Percentiles rank a stretch among this genome's conserved stretches.
Conservation (phyloP, 495 filamentous ascomycete genomes). For the Hypoxylon perforatum region DNA sequence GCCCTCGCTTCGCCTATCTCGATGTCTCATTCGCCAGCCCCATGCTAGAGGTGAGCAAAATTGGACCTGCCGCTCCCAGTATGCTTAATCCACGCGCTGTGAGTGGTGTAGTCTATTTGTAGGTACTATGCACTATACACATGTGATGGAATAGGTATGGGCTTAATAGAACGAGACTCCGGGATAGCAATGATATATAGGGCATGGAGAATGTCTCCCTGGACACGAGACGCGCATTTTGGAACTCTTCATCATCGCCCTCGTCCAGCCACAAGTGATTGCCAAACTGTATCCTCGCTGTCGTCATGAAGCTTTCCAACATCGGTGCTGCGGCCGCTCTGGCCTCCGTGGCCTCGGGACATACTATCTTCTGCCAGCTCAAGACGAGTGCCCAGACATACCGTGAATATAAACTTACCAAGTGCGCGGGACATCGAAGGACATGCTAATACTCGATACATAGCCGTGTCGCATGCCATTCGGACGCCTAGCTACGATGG, state of each 20-base stretch:
- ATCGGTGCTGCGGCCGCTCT: conserved; percentile 23
- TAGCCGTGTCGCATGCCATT: conserved; percentile 48
- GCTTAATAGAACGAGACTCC: conserved; percentile 10
- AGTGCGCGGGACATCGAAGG: not conserved
- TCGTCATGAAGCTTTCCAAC: conserved; percentile 33
- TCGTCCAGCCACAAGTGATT: not conserved
- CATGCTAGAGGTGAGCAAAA: not conserved
- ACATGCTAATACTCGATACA: conserved; percentile 1
- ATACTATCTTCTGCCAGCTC: conserved; percentile 60
- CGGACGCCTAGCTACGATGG: conserved; percentile 56
- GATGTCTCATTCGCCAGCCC: conserved; percentile 16
- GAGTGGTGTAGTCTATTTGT: conserved; percentile 7
- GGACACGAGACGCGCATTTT: not conserved
- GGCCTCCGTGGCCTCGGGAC: conserved; percentile 47
- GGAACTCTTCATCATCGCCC: not conserved
- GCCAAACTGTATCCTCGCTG: not conserved
- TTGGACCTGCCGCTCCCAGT: not conserved
- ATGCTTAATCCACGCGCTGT: not conserved
- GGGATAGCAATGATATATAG: conserved; percentile 17
- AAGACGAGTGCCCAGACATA: conserved; percentile 40
- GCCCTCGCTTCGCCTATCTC: conserved; percentile 11
- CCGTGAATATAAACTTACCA: conserved; percentile 9
- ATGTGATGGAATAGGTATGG: conserved; percentile 15
- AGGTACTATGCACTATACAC: conserved; percentile 14
- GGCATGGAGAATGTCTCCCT: not conserved